Percentiles rank a stretch among this genome's conserved stretches.
phyloP scores from a whole-genome alignment of 805 yeast genomes.

The Starmerella gropengiesseri region DNA sequence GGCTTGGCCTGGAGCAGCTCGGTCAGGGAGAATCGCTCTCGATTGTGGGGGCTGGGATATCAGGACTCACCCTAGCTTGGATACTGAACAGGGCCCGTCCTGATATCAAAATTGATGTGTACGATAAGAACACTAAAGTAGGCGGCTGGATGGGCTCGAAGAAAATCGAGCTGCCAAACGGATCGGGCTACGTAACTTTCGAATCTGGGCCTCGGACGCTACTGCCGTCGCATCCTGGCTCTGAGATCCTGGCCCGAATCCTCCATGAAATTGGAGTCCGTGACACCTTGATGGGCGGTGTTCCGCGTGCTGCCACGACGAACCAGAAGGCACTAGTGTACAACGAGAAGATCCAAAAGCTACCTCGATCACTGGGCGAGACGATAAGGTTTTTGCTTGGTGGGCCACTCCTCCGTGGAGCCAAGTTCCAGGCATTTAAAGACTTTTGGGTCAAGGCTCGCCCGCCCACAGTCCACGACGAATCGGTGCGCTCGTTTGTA shows the following conservation, averaged over 20 bases:
- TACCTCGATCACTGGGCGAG: constrained; percentile 25
- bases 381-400: constrained; percentile 21
- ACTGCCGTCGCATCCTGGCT: constrained; percentile 72
- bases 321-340: constrained; percentile 59
- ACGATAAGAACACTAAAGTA: constrained; percentile 42
- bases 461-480: constrained; percentile 39
- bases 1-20: constrained; percentile 26
- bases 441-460: constrained; percentile 27
- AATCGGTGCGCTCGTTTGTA: constrained; percentile 57
- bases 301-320: constrained; percentile 48
- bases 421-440: constrained; percentile 42
- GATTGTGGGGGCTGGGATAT: constrained; percentile 78
- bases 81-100: constrained; percentile 58
- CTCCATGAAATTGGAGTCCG: constrained; percentile 36
- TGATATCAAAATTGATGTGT: constrained; percentile 52
- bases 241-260: constrained; percentile 25
- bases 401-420: constrained; percentile 35
- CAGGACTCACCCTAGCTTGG: constrained; percentile 53
- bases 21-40: constrained; percentile 40
- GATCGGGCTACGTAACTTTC: constrained; percentile 32
- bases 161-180: constrained; percentile 15
- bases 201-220: constrained; percentile 91
- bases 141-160: constrained; percentile 66
- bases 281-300: constrained; percentile 43
- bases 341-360: constrained; percentile 25